phyloP scores from a whole-genome alignment of 805 yeast species.

The Metschnikowia proteae region DNA sequence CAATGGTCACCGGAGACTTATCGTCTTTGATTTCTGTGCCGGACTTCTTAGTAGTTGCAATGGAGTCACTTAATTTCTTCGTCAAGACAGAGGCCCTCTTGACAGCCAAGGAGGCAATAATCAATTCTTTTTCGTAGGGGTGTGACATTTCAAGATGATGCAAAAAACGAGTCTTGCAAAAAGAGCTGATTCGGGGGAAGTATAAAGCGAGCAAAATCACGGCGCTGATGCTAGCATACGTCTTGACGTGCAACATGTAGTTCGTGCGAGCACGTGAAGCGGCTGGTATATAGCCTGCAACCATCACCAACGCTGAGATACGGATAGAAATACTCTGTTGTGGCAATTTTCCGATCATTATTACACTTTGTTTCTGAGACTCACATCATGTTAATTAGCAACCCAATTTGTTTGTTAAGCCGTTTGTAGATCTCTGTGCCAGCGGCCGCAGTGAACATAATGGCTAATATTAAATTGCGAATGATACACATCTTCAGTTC shows the following conservation, averaged over 20 bases:
- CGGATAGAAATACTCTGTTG: too few species aligned
- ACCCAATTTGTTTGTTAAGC: too few species aligned
- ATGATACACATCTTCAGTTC: background rate
- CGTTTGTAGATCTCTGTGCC: background rate
- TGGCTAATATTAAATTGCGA: too few species aligned
- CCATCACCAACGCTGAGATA: background rate
- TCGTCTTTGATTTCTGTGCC: conserved; percentile 76
- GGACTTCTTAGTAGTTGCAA: conserved; percentile 44
- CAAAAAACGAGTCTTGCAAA: background rate
- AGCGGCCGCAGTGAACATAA: background rate
- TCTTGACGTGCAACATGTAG: conserved; percentile 1
- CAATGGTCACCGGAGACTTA: conserved; percentile 91
- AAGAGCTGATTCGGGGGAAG: conserved; percentile 1
- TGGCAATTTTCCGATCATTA: too few species aligned
- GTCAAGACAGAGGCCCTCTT: conserved; percentile 81
- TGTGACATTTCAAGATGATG: conserved; percentile 17
- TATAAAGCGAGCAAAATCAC: conserved; percentile 6
- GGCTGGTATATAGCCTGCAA: background rate
- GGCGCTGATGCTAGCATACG: conserved; percentile 1
- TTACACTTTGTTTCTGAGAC: too few species aligned
- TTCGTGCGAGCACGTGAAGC: conserved; percentile 18
- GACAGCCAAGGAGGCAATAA: conserved; percentile 85
- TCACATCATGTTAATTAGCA: too few species aligned
- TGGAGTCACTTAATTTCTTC: conserved; percentile 55
- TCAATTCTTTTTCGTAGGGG: conserved; percentile 59